Evolutionary conservation across 192 early-diverging fungal species (phyloP), one percentile per base, ranked within the genome.

Genomic region (Mortierella claussenii): DNA sequence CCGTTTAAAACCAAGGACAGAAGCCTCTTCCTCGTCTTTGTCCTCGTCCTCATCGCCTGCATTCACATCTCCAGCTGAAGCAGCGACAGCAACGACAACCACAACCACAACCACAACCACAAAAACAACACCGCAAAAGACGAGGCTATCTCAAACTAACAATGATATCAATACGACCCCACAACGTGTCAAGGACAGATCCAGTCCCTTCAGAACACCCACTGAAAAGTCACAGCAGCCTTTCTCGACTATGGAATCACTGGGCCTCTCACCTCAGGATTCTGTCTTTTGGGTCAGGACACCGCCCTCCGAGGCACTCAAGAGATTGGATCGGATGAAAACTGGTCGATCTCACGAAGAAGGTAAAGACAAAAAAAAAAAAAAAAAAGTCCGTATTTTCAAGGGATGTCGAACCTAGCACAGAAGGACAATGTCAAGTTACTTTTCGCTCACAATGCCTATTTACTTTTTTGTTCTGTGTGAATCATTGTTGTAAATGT

Each of bases 261-360:
- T 71, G 21, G 69, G 69, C 33, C 54, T 71, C 11, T 71, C 69
- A 2, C 69, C 69, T 50, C 52, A 71, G 46, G 69, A 71, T 37
- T 71, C 69, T 21, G 69, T 74, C 18, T 74, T 65, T 58, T 74
- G 69, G 69, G 69, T 54, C 13, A 64, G 55, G 47, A 74, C 69
- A 5, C 69, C 69, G 18, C 69, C 69, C 4, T 58, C 54, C 4
- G 69, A 74, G 33, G 69, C 69, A 17, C 56, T 64, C 23, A 74
- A 74, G 34, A 64, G 47, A 31, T 43, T 74, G 1, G 56, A 52
- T 17, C 24, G 30, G 6, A 51, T 74, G 43, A 52, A 51, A 26
- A 74, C 18, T 13, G 55, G 69, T 30, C 54, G 62, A 2, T 60
- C 69, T 28, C 69, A 74, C 33, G 69, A 74, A 53, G 69, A 74